Evolutionary conservation across 768 basidiomycete species (phyloP), one percentile per base, ranked within the genome.

Genomic region (Dendrothele bispora): DNA sequence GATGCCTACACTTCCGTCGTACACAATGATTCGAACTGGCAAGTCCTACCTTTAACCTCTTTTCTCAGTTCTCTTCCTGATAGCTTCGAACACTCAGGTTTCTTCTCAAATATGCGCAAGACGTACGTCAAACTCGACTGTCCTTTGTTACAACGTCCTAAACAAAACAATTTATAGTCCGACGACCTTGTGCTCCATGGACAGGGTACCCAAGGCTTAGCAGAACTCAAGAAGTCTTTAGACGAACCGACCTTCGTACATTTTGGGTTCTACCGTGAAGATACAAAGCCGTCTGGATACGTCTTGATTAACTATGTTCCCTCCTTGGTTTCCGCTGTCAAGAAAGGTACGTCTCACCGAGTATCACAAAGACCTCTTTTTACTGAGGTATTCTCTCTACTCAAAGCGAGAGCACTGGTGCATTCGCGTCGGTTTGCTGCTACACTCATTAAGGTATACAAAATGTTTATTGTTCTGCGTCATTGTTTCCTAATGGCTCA

Each of bases 231-330:
- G 52, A 68, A 64, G 38, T 71, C 62, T 47, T 62, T 78, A 12
- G 61, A 67, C 35, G 69, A 74, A 47, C 47, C 60, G 27, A 55
- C 65, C 7, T 60, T 68, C 38, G 66, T 74, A 10, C 75, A 69
- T 34, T 65, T 80, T 51, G 77, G 64, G 3, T 74, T 79, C 50
- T 75, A 73, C 58, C 71, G 72, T 22, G 70, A 76, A 55, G 69
- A 73, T 50, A 50, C 37, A 22, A 47, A 24, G 41, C 66, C 71
- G n/a, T n/a, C n/a, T 22, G 70, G 68, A 10, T 75, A 67, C 52
- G 60, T 69, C 35, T 53, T 78, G 18, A 67, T 79, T 50, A 77
- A 73, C 51, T 74, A 71, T 49, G 68, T 78, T 21, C 75, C 77
- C 17, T 51, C 64, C n/a, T 59, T 63, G 18, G 59, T 71, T 7